Evolutionary conservation across 371 early-diverging fungal genomes (phyloP), one percentile per base, ranked within the genome.

Genomic region (Cokeromyces recurvatus): DNA sequence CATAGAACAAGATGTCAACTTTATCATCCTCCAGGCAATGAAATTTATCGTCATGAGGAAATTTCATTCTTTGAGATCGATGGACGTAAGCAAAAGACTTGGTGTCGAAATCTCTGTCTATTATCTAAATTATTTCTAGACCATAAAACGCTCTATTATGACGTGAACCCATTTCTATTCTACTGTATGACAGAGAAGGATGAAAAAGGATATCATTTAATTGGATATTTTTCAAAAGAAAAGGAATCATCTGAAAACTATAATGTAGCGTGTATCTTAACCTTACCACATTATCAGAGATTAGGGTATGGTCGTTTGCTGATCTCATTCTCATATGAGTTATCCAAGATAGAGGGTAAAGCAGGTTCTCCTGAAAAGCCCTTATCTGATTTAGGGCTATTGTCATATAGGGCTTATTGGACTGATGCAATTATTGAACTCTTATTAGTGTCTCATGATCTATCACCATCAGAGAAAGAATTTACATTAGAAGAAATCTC

Each of bases 141-240:
- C 68, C 99, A 98, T 81, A 99, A 99, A 63, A 98, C 99, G 11
- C 79, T 99, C 3, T 98, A 94, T 63, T 99, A 98, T 65, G 99
- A 99, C 63, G 94, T 98, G n/a, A 99, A 99, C 56, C 97, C 98
- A 0, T 99, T 99, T 66, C 57, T 99, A 52, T 99, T 98, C 64
- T 99, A 99, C 67, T 84, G 97, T 31, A 85, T 95, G 89, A 91
- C 92, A 4, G 63, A 80, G 48, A 74, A 79, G 27, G 92, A 95
- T 58, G 85, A 84, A 32, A 68, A 78, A 32, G 94, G 94, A 12
- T 87, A 79, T 52, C 92, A 97, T 57, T 71, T 99, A 23, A 91
- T 99, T 34, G 99, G 99, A 4, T 99, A 99, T 64, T 99, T 99
- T 66, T 94, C 94, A 44, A 99, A 99, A 72, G 99, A 99, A 59